A percentile compares a stretch with the other conserved stretches of the same genome.
Evolutionary conservation across 148 eudicot genomes (phyloP).

Genomic region (Tetragonia tetragonoides): DNA sequence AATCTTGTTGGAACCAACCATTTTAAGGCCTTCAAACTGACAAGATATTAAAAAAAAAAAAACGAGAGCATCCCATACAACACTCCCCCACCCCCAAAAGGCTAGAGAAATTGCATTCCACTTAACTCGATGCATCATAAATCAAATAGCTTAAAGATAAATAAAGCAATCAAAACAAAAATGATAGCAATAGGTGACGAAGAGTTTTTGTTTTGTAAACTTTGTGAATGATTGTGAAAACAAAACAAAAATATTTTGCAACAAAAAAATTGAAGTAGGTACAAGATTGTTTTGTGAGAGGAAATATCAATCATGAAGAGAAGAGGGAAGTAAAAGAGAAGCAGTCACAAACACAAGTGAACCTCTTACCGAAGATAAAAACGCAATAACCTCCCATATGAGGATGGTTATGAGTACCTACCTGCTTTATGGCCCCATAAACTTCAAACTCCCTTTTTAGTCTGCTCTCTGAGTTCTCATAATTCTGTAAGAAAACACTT

Average conservation of each 20-base stretch:
- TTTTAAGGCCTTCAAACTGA: neutral
- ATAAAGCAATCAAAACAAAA: neutral
- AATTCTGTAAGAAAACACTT: constrained; percentile 50
- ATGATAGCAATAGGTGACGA: neutral
- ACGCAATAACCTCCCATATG: constrained; percentile 54
- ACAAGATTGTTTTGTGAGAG: neutral
- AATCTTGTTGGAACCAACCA: neutral
- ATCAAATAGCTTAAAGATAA: too few relatives aligned
- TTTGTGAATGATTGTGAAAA: too few relatives aligned
- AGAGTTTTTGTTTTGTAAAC: neutral
- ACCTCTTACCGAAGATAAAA: constrained; percentile 71
- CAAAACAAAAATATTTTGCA: neutral
- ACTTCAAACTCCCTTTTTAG: constrained; percentile 99
- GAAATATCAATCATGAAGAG: neutral
- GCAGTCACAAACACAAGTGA: constrained; percentile 15
- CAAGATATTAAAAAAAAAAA: neutral
- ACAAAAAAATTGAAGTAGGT: neutral
- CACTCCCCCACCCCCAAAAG: neutral
- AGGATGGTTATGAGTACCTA: constrained; percentile 64
- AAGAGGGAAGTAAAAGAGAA: neutral
- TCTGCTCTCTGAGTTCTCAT: constrained; percentile 94
- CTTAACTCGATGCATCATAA: neutral
- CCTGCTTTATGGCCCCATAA: constrained; percentile 99
- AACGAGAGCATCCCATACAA: neutral
- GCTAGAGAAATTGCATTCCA: neutral